A percentile compares a stretch with the other conserved stretches of the same genome.
phyloP scores from a whole-genome alignment of 768 basidiomycete genomes.

The Inosperma sp. region DNA sequence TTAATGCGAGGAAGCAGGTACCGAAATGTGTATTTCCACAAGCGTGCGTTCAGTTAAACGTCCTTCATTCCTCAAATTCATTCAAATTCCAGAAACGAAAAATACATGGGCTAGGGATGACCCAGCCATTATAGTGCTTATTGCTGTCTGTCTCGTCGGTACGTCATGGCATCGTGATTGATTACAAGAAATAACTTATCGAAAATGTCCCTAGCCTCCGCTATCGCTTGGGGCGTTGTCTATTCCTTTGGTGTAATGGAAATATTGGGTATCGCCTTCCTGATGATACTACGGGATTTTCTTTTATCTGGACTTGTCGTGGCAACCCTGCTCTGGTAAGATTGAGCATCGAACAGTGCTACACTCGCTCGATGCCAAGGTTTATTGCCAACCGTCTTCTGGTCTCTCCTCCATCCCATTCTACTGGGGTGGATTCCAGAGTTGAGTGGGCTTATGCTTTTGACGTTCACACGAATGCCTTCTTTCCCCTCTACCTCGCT shows the following conservation, averaged over 20 bases:
- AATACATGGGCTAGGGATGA: constrained; percentile 98
- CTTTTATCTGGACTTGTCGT: constrained; percentile 70
- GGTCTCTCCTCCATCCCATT: constrained; percentile 67
- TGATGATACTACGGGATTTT: constrained; percentile 90
- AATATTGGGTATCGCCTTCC: constrained; percentile 58
- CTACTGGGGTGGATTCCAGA: constrained; percentile 59
- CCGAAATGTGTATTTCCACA: constrained; percentile 96
- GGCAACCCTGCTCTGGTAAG: constrained; percentile 75
- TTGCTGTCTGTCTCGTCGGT: constrained; percentile 76
- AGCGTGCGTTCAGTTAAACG: constrained; percentile 52
- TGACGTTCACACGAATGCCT: constrained; percentile 95
- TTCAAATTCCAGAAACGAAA: constrained; percentile 70
- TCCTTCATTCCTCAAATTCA: constrained; percentile 1
- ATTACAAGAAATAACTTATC: constrained; percentile 1
- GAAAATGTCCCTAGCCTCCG: constrained; percentile 52
- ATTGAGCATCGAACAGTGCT: constrained; percentile 8
- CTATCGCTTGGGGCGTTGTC: constrained; percentile 80
- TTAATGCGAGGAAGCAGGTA: constrained; percentile 46
- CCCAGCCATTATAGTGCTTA: constrained; percentile 88
- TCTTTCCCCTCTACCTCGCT: constrained; percentile 90
- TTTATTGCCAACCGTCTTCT: constrained; percentile 69
- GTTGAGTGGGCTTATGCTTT: constrained; percentile 96
- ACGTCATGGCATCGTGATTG: constrained; percentile 18
- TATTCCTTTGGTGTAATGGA: constrained; percentile 60
- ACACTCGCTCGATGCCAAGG: constrained; percentile 37